Base-by-base conservation (phyloP, 73 alveolate species). In the Paraurostyla sp. region DNA sequence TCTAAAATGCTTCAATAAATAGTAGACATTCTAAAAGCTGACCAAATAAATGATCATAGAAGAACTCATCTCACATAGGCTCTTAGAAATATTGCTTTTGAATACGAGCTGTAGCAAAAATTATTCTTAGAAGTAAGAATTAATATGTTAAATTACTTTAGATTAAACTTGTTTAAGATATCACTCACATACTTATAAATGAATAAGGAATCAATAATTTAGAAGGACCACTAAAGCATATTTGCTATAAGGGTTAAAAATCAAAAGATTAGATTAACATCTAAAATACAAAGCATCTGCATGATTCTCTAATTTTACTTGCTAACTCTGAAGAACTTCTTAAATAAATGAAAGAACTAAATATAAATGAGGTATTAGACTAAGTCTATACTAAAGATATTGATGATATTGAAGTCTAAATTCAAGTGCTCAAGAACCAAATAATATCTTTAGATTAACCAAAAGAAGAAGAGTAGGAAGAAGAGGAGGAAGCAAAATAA, bases 271-370 rank as follows among this genome's bases (percentile, higher is more conserved):
- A 40, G 29, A 30, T 73, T 45, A 73, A 43, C 33, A 43, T 49
- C 18, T 36, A 41, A 22, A 73, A 48, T 38, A 73, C 86, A n/a
- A 73, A 73, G 51, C 25, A 48, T 16, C 22, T 43, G 2, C 71
- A 43, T 16, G 86, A 73, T 73, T 11, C 52, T 25, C 56, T 73
- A 33, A 35, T 73, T 11, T 16, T 73, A 2, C 46, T 73, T 29
- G 86, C 86, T 25, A 73, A 73, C 35, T 73, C 86, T 18, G 86
- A 73, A 36, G 71, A 48, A 23, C 35, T 73, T n/a, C 42, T 73
- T 50, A 48, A 73, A 48, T 11, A 73, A 73, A 73, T 73, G 86
- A 56, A 73, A 3, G n/a, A 73, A 38, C 51, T 73, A 13, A 48
- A 73, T 16, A 45, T 73, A 18, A 50, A 13, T 43, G 65, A 73